Base-by-base conservation (phyloP, 495 filamentous ascomycete genomes). In the Penicillium alfredii region DNA sequence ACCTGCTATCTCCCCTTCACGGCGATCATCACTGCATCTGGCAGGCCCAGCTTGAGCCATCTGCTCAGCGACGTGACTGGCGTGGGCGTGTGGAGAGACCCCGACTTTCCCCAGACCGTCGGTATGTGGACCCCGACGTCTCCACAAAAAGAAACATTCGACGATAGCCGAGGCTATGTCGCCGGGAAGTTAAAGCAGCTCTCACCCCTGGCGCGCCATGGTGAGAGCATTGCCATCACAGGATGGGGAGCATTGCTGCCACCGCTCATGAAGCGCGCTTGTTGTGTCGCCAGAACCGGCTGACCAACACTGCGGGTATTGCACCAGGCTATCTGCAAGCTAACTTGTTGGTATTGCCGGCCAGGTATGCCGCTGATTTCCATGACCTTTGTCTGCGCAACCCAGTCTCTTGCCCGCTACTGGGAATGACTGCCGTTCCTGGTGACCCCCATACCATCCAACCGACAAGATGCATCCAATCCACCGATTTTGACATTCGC, bases 361-460 rank as follows among this genome's bases (percentile, higher is more conserved):
- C 56, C 4, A 50, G 49, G 29, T 69, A 78, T 48, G 72, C 72
- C 19, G 6, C 45, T 5, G 66, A 76, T 37, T 81, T 79, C 42
- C 58, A 64, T 10, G 35, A 61, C 19, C 66, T 77, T 17, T 80
- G 73, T 46, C 54, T 56, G 1, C 60, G 75, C 33, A 79, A 76
- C 42, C 71, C 73, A 4, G 71, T 78, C n/a, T 63, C 74, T 1
- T 78, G 77, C 43, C 77, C 74, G 0, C 51, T 80, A 3, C 51
- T 79, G 14, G 71, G 61, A 32, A 50, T 63, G 14, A 55, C 50
- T 4, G 37, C 42, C 1, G 24, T 16, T 1, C 41, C 48, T 0
- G 60, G 47, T 12, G 37, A 52, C 19, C 38, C 51, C 1, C 37
- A 43, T 25, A 21, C 23, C 11, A 24, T 63, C 21, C 20, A 34